phyloP scores from a whole-genome alignment of 352 stramenopile species.

The Elongisporangium undulatum region DNA sequence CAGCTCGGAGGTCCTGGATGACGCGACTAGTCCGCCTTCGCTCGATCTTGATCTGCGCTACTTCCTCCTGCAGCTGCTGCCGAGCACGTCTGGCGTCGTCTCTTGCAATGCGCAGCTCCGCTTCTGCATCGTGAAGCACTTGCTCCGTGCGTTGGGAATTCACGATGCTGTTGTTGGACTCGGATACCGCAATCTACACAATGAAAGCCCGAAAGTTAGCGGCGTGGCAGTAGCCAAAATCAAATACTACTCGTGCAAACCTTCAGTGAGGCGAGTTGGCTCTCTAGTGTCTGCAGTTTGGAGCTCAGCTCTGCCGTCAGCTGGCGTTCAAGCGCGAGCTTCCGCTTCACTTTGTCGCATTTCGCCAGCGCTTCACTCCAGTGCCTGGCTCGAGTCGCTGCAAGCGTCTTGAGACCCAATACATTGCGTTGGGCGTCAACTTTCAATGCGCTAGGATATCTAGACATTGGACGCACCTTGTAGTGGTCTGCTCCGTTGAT shows the following conservation, averaged over 20 bases:
- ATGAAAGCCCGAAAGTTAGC: too few relatives aligned
- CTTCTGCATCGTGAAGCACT: background rate
- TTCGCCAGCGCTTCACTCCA: background rate
- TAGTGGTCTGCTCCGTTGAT: background rate
- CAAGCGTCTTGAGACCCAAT: background rate
- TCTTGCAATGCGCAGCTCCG: background rate
- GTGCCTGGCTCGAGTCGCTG: background rate
- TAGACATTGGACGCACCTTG: background rate
- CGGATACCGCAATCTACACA: background rate
- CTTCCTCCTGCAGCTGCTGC: background rate
- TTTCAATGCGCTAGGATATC: background rate
- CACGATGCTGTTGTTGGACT: background rate
- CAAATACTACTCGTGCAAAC: background rate
- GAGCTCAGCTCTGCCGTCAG: background rate
- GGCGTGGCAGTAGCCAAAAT: too few relatives aligned
- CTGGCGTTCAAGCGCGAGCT: background rate
- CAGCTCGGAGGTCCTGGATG: background rate
- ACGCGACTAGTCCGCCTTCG: background rate
- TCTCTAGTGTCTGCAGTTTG: background rate
- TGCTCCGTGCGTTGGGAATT: background rate
- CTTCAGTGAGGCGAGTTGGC: background rate
- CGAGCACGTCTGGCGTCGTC: background rate
- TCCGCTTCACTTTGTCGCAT: background rate
- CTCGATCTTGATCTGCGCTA: background rate
- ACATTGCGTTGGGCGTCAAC: background rate